Conservation (phyloP, 768 basidiomycete genomes). For the Rubroboletus satanas region DNA sequence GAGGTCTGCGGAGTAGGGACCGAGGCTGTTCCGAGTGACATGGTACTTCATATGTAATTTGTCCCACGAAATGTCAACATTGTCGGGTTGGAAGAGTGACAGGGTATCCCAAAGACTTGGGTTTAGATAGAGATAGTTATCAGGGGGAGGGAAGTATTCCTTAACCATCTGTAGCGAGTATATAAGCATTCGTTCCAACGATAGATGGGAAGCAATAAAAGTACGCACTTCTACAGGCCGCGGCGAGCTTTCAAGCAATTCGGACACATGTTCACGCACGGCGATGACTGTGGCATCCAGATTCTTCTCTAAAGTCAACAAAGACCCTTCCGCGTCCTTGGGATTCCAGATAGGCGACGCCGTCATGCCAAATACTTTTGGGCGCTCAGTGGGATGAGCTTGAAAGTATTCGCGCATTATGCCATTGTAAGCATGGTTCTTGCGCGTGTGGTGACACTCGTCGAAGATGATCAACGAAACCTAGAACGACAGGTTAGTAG, state of each 20-base stretch:
- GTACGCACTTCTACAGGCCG: constrained; percentile 59
- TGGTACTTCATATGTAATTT: constrained; percentile 62
- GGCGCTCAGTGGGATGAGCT: constrained; percentile 41
- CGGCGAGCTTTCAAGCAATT: constrained; percentile 59
- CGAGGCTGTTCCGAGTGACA: constrained; percentile 58
- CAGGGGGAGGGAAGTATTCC: constrained; percentile 51
- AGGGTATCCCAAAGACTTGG: constrained; percentile 55
- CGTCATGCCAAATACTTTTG: constrained; percentile 91
- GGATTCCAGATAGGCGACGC: constrained; percentile 86
- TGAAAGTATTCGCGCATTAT: constrained; percentile 58
- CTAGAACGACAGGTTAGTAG: constrained; percentile 26
- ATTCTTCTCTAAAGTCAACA: constrained; percentile 63
- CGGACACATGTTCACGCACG: constrained; percentile 65
- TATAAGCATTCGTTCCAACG: constrained; percentile 1
- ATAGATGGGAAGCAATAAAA: neutral
- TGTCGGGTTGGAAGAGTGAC: constrained; percentile 33
- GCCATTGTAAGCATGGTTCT: constrained; percentile 54
- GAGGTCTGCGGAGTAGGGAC: constrained; percentile 71
- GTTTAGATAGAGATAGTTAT: constrained; percentile 52
- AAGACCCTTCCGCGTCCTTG: constrained; percentile 59
- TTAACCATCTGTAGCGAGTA: constrained; percentile 46
- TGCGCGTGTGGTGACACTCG: constrained; percentile 55
- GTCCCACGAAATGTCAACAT: constrained; percentile 50
- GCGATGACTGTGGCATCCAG: constrained; percentile 72
- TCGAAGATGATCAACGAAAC: constrained; percentile 56